Percentiles rank a stretch among this genome's conserved stretches.
These are phyloP conservation scores for Areca catechu DNA, from an alignment of 176 grass and related monocot species.

Conservation along the genomic window DNA sequence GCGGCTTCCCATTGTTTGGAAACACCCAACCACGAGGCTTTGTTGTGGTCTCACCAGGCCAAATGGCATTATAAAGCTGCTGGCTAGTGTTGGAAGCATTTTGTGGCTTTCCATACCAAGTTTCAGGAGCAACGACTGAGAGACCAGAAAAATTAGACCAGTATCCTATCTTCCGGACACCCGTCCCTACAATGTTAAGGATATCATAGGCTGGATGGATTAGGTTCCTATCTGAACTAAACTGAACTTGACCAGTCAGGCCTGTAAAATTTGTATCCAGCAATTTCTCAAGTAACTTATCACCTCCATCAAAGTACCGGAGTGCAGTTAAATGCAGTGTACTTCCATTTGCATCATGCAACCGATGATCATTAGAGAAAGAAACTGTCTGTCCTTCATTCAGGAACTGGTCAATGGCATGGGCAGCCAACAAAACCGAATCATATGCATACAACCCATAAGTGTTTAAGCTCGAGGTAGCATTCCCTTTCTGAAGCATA, in stretches of 20 bases:
- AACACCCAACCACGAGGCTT: constrained; percentile 83
- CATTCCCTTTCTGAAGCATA: constrained; percentile 8
- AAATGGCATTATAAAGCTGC: constrained; percentile 53
- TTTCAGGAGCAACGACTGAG: constrained; percentile 33
- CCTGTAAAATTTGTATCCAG: constrained; percentile 55
- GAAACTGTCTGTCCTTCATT: constrained; percentile 30
- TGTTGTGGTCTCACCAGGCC: constrained; percentile 60
- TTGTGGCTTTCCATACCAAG: constrained; percentile 17
- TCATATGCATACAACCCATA: constrained; percentile 81
- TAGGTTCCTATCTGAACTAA: constrained; percentile 26
- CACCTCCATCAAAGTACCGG: constrained; percentile 46
- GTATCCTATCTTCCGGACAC: constrained; percentile 54
- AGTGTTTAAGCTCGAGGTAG: constrained; percentile 25
- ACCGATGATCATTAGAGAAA: constrained; percentile 47
- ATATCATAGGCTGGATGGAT: constrained; percentile 55
- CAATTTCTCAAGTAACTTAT: constrained; percentile 38
- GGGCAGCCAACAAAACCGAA: constrained; percentile 59
- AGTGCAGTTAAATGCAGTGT: constrained; percentile 40
- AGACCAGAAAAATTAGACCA: constrained; percentile 53
- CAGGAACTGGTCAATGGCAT: constrained; percentile 59
- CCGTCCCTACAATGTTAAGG: constrained; percentile 67
- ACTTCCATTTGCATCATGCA: constrained; percentile 39
- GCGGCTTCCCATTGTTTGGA: constrained; percentile 47
- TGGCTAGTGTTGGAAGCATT: constrained; percentile 25
- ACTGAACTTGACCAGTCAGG: constrained; percentile 51